These are phyloP conservation scores for Tephrocybe sp. DNA, from an alignment of 768 basidiomycete species.

Conservation along the genomic window DNA sequence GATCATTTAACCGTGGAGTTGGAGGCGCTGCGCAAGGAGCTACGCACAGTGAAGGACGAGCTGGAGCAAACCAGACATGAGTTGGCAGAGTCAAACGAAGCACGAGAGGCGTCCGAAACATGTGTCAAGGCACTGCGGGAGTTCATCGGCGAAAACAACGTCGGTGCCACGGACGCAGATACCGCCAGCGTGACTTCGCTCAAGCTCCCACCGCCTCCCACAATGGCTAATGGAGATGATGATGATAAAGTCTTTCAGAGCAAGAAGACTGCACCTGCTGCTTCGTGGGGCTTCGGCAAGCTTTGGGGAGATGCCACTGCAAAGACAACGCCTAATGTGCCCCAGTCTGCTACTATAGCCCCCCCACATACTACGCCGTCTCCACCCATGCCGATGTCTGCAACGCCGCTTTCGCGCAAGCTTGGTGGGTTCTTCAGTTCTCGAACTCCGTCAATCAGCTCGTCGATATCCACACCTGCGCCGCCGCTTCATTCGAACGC, in stretches of 20 bases:
- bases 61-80: constrained; percentile 67
- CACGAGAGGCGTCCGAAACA: constrained; percentile 82
- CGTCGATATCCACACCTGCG: constrained; percentile 20
- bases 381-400: constrained; percentile 29
- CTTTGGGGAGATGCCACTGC: constrained; percentile 55
- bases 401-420: constrained; percentile 59
- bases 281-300: constrained; percentile 65
- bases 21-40: constrained; percentile 60
- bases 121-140: constrained; percentile 82
- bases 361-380: constrained; percentile 25
- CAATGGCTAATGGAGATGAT: constrained; percentile 38
- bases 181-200: constrained; percentile 22
- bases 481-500: constrained; percentile 34
- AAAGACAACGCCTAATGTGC: constrained; percentile 18
- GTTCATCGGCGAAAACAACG: constrained; percentile 76
- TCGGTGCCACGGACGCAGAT: constrained; percentile 39
- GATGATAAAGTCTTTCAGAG: constrained; percentile 32
- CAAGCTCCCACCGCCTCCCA: constrained; percentile 43
- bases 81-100: constrained; percentile 77
- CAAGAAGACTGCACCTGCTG: constrained; percentile 27
- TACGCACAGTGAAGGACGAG: constrained; percentile 54
- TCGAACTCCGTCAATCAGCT: constrained; percentile 30
- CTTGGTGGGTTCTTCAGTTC: constrained; percentile 71
- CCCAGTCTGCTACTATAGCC: constrained; percentile 28
- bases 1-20: constrained; percentile 39